A percentile compares a stretch with the other conserved stretches of the same genome.
These are phyloP conservation scores for Alloascoidea africana DNA, from an alignment of 805 yeast genomes.

Conservation along the genomic window DNA sequence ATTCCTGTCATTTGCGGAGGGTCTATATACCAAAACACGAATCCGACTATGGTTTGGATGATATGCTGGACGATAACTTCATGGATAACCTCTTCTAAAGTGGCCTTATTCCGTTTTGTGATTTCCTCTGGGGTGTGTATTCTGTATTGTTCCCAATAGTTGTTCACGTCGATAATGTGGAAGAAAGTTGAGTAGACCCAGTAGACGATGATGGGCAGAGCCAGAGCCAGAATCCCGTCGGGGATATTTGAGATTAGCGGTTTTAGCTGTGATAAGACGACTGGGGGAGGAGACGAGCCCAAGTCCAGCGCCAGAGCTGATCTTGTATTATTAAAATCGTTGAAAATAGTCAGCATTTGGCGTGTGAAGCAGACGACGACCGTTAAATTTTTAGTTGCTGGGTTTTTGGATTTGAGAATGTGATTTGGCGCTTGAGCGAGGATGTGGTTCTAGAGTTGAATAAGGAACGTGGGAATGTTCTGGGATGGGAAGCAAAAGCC, in stretches of 20 bases:
- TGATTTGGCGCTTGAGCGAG: too few species aligned
- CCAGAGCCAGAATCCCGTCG: slow-evolving; percentile 59
- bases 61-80: slow-evolving; percentile 81
- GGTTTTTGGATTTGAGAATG: too few species aligned
- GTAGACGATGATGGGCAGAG: slow-evolving; percentile 68
- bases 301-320: too few species aligned
- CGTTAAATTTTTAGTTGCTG: too few species aligned
- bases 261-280: not conserved
- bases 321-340: too few species aligned
- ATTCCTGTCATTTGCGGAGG: slow-evolving; percentile 25
- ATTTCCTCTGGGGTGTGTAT: slow-evolving; percentile 91
- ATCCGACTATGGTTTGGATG: slow-evolving; percentile 66
- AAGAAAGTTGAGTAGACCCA: slow-evolving; percentile 69
- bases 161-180: slow-evolving; percentile 57
- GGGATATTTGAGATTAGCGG: slow-evolving; percentile 41
- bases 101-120: slow-evolving; percentile 55
- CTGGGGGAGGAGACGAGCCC: too few species aligned
- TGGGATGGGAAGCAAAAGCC: too few species aligned
- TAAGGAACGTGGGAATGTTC: too few species aligned
- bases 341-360: too few species aligned
- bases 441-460: too few species aligned
- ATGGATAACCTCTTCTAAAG: slow-evolving; percentile 51
- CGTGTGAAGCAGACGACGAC: too few species aligned
- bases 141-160: slow-evolving; percentile 69
- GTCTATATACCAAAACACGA: slow-evolving; percentile 40